Conservation (phyloP, 208 protist genomes). For the Naegleria lovaniensis region DNA sequence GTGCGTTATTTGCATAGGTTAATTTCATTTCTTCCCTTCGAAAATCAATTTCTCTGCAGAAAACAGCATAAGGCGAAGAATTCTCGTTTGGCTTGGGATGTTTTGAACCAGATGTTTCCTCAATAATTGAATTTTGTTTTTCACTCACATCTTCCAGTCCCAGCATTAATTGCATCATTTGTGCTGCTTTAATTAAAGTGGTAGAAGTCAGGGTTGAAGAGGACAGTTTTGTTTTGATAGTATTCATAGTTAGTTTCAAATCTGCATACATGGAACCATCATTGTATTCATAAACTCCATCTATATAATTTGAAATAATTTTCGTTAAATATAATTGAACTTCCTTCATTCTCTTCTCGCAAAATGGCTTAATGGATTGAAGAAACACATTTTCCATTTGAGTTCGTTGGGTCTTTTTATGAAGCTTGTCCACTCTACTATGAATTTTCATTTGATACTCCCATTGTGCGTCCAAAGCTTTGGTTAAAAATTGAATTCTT, state of each 20-base stretch:
- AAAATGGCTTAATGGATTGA: no score
- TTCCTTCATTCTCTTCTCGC: no score
- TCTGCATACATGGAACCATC: no score
- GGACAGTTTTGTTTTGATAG: not conserved
- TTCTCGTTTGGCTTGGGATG: not conserved
- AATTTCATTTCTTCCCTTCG: not conserved
- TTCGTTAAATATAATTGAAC: no score
- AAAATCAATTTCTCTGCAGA: not conserved
- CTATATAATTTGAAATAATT: no score
- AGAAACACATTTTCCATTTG: no score
- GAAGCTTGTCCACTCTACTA: no score
- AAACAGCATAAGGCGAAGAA: not conserved
- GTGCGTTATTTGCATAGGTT: not conserved
- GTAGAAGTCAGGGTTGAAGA: not conserved
- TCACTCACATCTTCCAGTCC: not conserved
- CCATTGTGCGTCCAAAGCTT: no score
- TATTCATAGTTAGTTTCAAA: not conserved
- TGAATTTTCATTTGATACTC: no score
- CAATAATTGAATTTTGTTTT: not conserved
- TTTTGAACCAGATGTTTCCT: not conserved
- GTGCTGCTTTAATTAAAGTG: not conserved
- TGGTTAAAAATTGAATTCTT: no score
- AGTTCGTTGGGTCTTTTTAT: no score
- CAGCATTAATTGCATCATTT: not conserved
- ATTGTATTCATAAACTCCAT: no score